phyloP scores from a whole-genome alignment of 805 yeast species.

The Sugiyamaella americana region DNA sequence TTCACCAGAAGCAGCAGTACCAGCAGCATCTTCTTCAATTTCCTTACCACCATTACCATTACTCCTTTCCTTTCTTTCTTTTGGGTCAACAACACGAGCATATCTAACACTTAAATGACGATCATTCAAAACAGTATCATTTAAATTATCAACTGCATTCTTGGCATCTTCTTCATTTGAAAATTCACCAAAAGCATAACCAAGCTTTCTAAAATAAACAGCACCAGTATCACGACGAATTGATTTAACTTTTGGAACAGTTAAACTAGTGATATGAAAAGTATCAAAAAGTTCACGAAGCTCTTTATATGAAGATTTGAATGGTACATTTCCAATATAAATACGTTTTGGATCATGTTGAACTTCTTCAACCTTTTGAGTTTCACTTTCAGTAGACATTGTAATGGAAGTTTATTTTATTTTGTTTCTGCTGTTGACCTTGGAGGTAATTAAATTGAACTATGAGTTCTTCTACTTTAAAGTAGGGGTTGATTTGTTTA shows the following conservation, averaged over 20 bases:
- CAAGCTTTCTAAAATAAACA: constrained; percentile 31
- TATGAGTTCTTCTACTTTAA: no score
- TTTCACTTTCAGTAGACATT: background rate
- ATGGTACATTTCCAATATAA: constrained; percentile 50
- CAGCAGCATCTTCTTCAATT: constrained; percentile 24
- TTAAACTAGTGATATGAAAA: constrained; percentile 5
- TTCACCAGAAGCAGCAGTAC: constrained; percentile 34
- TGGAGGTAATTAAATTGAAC: no score
- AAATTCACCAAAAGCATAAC: constrained; percentile 51
- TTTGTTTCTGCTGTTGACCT: no score
- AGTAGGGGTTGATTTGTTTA: no score
- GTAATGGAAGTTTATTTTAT: no score
- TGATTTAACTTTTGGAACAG: constrained; percentile 35
- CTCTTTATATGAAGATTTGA: constrained; percentile 47
- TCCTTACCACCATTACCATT: constrained; percentile 8
- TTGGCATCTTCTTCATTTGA: constrained; percentile 35
- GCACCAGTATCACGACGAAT: constrained; percentile 14
- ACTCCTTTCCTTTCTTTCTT: constrained; percentile 1
- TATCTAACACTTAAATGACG: constrained; percentile 27
- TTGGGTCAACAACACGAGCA: constrained; percentile 23
- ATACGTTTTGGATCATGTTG: constrained; percentile 34
- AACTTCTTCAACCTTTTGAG: constrained; percentile 1
- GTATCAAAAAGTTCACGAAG: constrained; percentile 37
- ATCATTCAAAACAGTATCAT: constrained; percentile 30
- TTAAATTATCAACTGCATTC: constrained; percentile 37